Percentiles rank a stretch among this genome's conserved stretches.
Conservation (phyloP, 805 yeast genomes). For the Maudiozyma pseudohumilis region DNA sequence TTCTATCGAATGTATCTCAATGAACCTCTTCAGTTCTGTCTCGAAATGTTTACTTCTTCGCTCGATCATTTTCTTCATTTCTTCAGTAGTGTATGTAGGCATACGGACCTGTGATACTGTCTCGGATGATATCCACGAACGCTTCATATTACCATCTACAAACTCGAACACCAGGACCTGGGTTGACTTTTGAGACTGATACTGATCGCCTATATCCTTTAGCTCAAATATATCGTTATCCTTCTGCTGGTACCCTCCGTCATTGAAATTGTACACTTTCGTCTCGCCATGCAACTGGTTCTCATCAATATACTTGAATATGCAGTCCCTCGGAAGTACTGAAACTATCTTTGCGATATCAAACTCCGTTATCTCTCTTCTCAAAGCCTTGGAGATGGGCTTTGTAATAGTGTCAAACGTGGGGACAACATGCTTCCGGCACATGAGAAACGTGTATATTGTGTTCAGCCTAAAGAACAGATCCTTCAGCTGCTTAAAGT, state of each 20-base stretch:
- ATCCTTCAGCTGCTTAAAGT: slow-evolving; percentile 34
- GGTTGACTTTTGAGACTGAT: slow-evolving; percentile 28
- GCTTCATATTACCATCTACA: slow-evolving; percentile 50
- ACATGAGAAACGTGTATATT: slow-evolving; percentile 50
- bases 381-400: slow-evolving; percentile 42
- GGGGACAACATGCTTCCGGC: slow-evolving; percentile 50
- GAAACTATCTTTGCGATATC: slow-evolving; percentile 59
- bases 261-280: slow-evolving; percentile 30
- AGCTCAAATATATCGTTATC: slow-evolving; percentile 44
- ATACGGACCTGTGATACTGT: slow-evolving; percentile 34
- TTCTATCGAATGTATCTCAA: slow-evolving; percentile 21
- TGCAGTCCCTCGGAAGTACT: slow-evolving; percentile 58
- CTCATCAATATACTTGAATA: slow-evolving; percentile 71
- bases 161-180: slow-evolving; percentile 69
- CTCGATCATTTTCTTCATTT: slow-evolving; percentile 50
- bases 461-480: slow-evolving; percentile 48
- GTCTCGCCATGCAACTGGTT: slow-evolving; percentile 42
- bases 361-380: slow-evolving; percentile 33
- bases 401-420: slow-evolving; percentile 44
- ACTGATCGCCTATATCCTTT: slow-evolving; percentile 30
- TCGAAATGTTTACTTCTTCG: slow-evolving; percentile 48
- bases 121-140: slow-evolving; percentile 38
- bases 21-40: slow-evolving; percentile 30
- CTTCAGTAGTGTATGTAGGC: slow-evolving; percentile 44
- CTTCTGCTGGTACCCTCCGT: slow-evolving; percentile 46